Evolutionary conservation across 345 rosid species (phyloP), one percentile per base, ranked within the genome.

Genomic region (Brassica carinata): DNA sequence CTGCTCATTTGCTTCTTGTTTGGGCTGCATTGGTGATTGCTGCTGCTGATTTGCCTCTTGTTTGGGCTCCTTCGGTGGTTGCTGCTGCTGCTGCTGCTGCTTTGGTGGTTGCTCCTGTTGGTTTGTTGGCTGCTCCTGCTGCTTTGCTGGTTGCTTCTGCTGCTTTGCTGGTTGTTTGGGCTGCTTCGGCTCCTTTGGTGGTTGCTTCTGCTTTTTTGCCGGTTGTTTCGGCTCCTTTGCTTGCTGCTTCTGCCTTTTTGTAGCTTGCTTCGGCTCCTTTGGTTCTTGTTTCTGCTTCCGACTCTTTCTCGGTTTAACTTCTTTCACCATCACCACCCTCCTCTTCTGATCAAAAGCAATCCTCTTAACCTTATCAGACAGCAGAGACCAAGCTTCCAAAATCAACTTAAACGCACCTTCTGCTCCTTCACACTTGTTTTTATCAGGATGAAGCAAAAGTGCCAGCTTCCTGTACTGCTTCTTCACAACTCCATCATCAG

Each of bases 381-480:
- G 81, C 69, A 93, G 81, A 83, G 84, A 87, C 97, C 94, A 91
- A 64, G 92, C 91, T 80, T 90, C 84, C 0, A 81, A 86, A 77
- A 90, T 88, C 70, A 90, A 77, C 81, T 91, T 90, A 73, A 91
- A 93, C 29, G 98, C 94, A 14, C 94, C 93, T 78, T 89, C 93
- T 0, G 96, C 92, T 36, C 96, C 94, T 5, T 83, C 43, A 29
- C 83, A 87, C 81, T 85, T 91, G 86, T 93, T 93, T 82, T 93
- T 93, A 73, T 93, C 96, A 14, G 98, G 96, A 68, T 90, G 98
- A 72, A 93, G 92, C 79, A 84, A 76, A 78, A 90, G 79, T 30
- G 88, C 92, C 51, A 90, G 85, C 84, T 86, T 90, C 73, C 87
- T 82, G 61, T 87, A 90, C 65, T 92, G 92, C 77, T 83, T 90